These are phyloP conservation scores for Pestalotiopsis sp. DNA, from an alignment of 2,329 filamentous ascomycete genomes.

Conservation along the genomic window DNA sequence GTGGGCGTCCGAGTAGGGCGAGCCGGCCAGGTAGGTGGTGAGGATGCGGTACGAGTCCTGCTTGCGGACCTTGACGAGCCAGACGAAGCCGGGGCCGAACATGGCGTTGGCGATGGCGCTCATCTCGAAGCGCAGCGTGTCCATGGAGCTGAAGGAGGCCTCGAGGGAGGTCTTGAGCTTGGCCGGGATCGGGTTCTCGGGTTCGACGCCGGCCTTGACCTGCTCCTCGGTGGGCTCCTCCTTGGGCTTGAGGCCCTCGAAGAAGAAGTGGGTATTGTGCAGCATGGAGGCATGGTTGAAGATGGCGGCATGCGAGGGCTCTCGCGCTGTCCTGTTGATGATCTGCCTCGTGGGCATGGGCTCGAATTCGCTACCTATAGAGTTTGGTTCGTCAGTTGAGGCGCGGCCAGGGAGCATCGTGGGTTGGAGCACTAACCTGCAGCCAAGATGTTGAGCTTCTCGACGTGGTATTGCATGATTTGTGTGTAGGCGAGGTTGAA, in stretches of 20 bases:
- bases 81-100: slow-evolving; percentile 97
- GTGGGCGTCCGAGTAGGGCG: slow-evolving; percentile 84
- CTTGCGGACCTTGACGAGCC: slow-evolving; percentile 71
- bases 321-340: slow-evolving; percentile 74
- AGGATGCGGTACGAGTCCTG: slow-evolving; percentile 66
- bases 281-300: slow-evolving; percentile 99
- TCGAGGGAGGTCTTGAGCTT: slow-evolving; percentile 62
- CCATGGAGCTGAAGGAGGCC: slow-evolving; percentile 77
- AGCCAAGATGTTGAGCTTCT: slow-evolving; percentile 75
- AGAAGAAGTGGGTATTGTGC: slow-evolving; percentile 88
- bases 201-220: not conserved
- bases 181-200: slow-evolving; percentile 13
- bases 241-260: slow-evolving; percentile 52
- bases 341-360: slow-evolving; percentile 67
- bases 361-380: slow-evolving; percentile 65
- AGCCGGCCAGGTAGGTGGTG: slow-evolving; percentile 88
- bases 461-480: slow-evolving; percentile 75
- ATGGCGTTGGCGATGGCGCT: slow-evolving; percentile 80
- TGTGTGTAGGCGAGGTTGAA: slow-evolving; percentile 80
- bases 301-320: slow-evolving; percentile 73
- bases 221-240: slow-evolving; percentile 22
- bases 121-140: slow-evolving; percentile 81
- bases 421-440: slow-evolving; percentile 57
- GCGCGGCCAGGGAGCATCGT: not conserved
- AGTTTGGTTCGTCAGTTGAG: not conserved